A percentile compares a stretch with the other conserved stretches of the same genome.
phyloP scores from a whole-genome alignment of 208 protist species.

The Leishmania braziliensis region DNA sequence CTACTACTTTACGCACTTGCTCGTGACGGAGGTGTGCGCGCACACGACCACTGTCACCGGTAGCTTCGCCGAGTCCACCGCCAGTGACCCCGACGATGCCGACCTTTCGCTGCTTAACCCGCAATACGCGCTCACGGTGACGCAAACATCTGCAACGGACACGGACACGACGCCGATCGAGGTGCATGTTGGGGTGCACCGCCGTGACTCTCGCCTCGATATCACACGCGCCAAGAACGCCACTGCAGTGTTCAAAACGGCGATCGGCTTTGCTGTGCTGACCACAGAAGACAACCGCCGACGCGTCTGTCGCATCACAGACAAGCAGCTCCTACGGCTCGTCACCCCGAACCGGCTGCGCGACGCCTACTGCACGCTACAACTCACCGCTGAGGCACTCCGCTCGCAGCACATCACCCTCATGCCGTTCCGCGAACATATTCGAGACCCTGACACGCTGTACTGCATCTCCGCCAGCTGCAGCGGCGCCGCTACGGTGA shows the following conservation, averaged over 20 bases:
- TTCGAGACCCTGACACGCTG: conserved; percentile 26
- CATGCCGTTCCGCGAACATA: conserved; percentile 47
- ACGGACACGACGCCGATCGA: conserved; percentile 32
- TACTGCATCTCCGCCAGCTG: conserved; percentile 46
- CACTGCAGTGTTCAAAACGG: conserved; percentile 47
- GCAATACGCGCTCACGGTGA: conserved; percentile 50
- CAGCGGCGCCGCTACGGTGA: conserved; percentile 28
- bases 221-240: conserved; percentile 55
- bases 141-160: not conserved
- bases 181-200: conserved; percentile 73
- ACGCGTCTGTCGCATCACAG: conserved; percentile 41
- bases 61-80: conserved; percentile 33
- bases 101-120: conserved; percentile 35
- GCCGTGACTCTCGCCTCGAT: conserved; percentile 66
- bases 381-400: conserved; percentile 4
- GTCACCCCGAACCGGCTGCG: conserved; percentile 22
- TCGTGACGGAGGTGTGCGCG: conserved; percentile 52
- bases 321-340: conserved; percentile 39
- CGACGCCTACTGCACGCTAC: conserved; percentile 39
- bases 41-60: conserved; percentile 24
- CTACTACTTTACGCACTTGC: conserved; percentile 85
- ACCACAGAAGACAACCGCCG: conserved; percentile 56
- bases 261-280: conserved; percentile 67
- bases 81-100: conserved; percentile 18
- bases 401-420: conserved; percentile 30